A percentile compares a stretch with the other conserved stretches of the same genome.
These are phyloP conservation scores for Ganoderma meredithae DNA, from an alignment of 1,284 basidiomycete genomes.

Conservation along the genomic window DNA sequence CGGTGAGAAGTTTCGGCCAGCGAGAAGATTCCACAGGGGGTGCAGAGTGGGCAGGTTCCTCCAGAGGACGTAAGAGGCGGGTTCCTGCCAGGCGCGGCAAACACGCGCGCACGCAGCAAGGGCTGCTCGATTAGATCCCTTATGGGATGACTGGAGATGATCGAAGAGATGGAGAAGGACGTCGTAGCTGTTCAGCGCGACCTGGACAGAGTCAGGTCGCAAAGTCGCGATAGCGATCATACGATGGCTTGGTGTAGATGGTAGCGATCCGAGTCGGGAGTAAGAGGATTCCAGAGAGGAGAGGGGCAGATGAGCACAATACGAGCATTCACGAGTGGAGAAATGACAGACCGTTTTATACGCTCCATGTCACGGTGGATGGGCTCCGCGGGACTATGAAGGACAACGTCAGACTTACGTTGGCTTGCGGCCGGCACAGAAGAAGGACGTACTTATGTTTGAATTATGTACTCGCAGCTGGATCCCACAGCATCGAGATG, in stretches of 20 bases:
- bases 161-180: constrained; percentile 24
- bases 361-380: background rate
- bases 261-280: background rate
- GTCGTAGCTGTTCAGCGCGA: constrained; percentile 19
- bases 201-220: background rate
- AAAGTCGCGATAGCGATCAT: background rate
- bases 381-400: background rate
- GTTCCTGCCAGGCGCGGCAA: constrained; percentile 23
- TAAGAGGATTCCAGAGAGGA: background rate
- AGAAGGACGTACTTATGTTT: background rate
- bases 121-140: background rate
- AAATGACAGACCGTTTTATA: background rate
- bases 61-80: constrained; percentile 27
- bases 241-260: background rate
- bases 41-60: constrained; percentile 20
- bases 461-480: background rate
- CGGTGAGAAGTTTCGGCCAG: constrained; percentile 20
- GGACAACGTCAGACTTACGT: background rate
- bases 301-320: background rate
- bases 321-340: background rate
- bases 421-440: background rate
- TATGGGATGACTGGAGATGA: constrained; percentile 1
- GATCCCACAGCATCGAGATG: background rate
- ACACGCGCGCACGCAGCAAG: constrained; percentile 27
- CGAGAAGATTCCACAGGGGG: constrained; percentile 27